Evolutionary conservation across 208 protist species (phyloP).

Genomic region (Trypanosoma congolense): DNA sequence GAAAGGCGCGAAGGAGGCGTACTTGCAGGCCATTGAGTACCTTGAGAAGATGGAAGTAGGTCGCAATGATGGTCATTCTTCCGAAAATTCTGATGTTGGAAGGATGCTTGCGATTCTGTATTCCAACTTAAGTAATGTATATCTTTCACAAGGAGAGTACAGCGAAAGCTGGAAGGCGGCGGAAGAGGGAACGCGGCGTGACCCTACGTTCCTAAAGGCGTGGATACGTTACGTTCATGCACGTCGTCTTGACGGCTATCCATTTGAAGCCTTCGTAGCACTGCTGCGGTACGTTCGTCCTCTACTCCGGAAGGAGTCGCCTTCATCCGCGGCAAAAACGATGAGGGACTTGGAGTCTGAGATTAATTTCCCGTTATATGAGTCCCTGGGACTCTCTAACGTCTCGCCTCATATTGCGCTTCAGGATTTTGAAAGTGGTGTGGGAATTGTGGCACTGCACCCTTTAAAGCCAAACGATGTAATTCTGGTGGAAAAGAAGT

Average conservation of each 20-base stretch:
- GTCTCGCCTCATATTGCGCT: conserved; percentile 67
- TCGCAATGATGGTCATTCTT: not conserved
- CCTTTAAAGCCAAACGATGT: conserved; percentile 60
- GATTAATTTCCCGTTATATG: conserved; percentile 39
- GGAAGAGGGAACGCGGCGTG: conserved; percentile 24
- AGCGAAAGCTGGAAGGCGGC: conserved; percentile 40
- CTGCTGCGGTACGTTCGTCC: conserved; percentile 51
- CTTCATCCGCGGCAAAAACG: not conserved
- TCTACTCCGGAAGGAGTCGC: conserved; percentile 31
- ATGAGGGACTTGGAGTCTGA: conserved; percentile 12
- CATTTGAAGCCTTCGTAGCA: conserved; percentile 76
- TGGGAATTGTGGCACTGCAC: conserved; percentile 65
- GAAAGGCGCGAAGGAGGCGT: conserved; percentile 30
- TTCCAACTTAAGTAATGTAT: conserved; percentile 70
- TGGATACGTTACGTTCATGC: conserved; percentile 68
- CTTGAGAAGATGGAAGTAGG: not conserved
- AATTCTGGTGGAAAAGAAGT: conserved; percentile 70
- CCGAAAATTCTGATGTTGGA: not conserved
- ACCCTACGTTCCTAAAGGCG: conserved; percentile 52
- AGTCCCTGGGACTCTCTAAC: conserved; percentile 43
- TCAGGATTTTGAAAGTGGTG: conserved; percentile 59
- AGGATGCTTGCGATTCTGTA: conserved; percentile 45
- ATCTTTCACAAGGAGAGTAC: conserved; percentile 26
- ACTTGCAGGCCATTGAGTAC: conserved; percentile 28
- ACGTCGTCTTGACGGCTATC: conserved; percentile 40